Base-by-base conservation (phyloP, 257 asterid species). In the Solanum sejunctum region DNA sequence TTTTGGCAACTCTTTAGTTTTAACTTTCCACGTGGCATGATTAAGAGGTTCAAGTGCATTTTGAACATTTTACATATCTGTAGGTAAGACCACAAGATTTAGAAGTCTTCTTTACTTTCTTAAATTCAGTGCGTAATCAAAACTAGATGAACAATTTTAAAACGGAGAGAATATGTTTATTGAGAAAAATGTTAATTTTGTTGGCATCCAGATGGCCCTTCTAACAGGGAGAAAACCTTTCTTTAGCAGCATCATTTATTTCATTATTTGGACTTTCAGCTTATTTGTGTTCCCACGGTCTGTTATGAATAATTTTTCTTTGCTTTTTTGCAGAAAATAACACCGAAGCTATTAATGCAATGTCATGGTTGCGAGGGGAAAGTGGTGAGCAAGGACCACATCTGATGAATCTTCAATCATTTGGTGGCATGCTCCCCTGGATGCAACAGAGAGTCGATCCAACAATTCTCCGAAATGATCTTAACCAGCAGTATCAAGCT, bases 361-460 rank as follows among this genome's bases (percentile, higher is more conserved):
- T 93, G 97, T 63, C 95, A 18, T 96, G 98, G 99, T 85, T 94
- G 89, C 91, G 96, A 87, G 95, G 98, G 16, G 99, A 93, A 83
- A 89, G 89, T 45, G 93, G 97, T 39, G 98, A 93, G 83, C 97
- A 89, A 88, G 98, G 97, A 67, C 91, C 93, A 84, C 93, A 92
- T 80, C 82, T 98, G 52, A 55, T 91, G 89, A 95, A 93, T 83
- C 91, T 92, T 79, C 98, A 90, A 77, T 88, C 99, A 64, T 89
- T 83, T 12, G 96, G 79, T 18, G 79, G 98, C 52, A 91, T 93
- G 98, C 81, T 89, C 60, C 98, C 98, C 12, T 93, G 93, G 95
- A 92, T 93, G 97, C 99, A 94, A 87, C 98, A 96, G 91, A 90
- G 97, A 82, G 84, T 91, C 7, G 99, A 95, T 85, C 98, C 97